Conservation (phyloP, 2,329 filamentous ascomycete genomes). For the Aspergillus bombycis region DNA sequence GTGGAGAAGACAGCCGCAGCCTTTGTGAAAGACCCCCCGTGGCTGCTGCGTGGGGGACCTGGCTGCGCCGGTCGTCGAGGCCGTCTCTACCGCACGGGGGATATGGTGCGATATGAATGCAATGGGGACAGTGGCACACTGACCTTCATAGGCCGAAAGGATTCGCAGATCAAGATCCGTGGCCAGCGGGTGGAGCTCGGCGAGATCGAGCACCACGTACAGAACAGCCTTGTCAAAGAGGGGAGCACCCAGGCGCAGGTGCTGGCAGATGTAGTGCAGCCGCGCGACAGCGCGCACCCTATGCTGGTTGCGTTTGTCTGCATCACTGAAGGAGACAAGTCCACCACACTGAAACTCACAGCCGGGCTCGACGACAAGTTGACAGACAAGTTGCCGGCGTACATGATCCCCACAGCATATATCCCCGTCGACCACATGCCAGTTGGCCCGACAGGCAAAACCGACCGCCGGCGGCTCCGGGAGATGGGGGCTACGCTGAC, state of each 20-base stretch:
- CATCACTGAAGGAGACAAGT: too few relatives aligned
- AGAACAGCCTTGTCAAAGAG: not conserved
- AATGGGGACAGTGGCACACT: not conserved
- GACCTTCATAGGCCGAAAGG: constrained; percentile 4
- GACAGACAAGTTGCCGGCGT: not conserved
- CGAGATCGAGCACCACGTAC: not conserved
- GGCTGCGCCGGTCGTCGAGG: not conserved
- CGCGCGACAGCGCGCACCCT: not conserved
- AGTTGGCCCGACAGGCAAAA: not conserved
- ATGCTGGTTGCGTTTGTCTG: not conserved
- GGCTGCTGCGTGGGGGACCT: too few relatives aligned
- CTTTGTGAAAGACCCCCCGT: too few relatives aligned
- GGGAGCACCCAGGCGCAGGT: not conserved
- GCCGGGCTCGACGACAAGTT: not conserved
- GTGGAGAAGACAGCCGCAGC: not conserved
- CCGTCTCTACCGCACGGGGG: constrained; percentile 4
- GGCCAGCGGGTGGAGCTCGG: constrained; percentile 3
- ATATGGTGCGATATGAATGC: not conserved
- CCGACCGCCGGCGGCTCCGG: not conserved
- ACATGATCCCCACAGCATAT: not conserved
- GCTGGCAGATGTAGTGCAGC: not conserved
- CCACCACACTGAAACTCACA: too few relatives aligned
- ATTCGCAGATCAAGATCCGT: constrained; percentile 4
- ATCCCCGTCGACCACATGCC: not conserved
- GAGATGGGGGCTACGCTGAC: not conserved